Percentiles rank a stretch among this genome's conserved stretches.
These are phyloP conservation scores for Suillus americanus DNA, from an alignment of 768 basidiomycete species.

Conservation along the genomic window DNA sequence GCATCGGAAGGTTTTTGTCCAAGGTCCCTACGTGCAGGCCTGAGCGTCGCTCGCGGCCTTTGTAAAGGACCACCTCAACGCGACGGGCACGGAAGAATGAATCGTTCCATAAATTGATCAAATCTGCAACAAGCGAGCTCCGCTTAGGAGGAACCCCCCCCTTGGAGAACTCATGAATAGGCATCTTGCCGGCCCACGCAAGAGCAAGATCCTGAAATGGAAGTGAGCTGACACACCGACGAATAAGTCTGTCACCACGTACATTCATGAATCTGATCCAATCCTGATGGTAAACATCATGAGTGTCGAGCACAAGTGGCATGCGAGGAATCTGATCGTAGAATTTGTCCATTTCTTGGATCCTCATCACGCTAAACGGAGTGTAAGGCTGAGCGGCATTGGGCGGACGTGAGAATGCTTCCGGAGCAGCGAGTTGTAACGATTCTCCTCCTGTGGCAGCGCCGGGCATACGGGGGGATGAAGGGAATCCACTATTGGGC, in stretches of 20 bases:
- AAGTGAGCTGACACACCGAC: background rate
- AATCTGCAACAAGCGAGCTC: slow-evolving; percentile 61
- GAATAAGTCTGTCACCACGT: slow-evolving; percentile 19
- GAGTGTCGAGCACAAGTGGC: slow-evolving; percentile 68
- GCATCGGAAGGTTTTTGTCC: slow-evolving; percentile 53
- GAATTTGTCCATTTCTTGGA: slow-evolving; percentile 78
- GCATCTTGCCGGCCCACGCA: slow-evolving; percentile 77
- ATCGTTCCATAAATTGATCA: slow-evolving; percentile 78
- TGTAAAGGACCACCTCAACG: slow-evolving; percentile 80
- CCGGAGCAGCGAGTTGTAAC: slow-evolving; percentile 55
- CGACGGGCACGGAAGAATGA: slow-evolving; percentile 75
- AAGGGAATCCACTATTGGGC: slow-evolving; percentile 23
- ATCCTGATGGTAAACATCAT: slow-evolving; percentile 77
- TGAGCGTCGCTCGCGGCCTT: slow-evolving; percentile 75
- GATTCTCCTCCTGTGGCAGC: slow-evolving; percentile 26
- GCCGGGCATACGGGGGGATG: slow-evolving; percentile 30
- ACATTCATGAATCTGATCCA: slow-evolving; percentile 82
- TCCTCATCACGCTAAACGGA: slow-evolving; percentile 67
- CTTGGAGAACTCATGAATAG: slow-evolving; percentile 51
- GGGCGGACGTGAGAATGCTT: slow-evolving; percentile 72
- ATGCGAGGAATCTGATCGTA: slow-evolving; percentile 66
- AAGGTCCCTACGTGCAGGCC: slow-evolving; percentile 54
- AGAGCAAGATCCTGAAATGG: slow-evolving; percentile 62
- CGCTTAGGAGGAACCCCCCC: slow-evolving; percentile 54
- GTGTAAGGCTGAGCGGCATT: slow-evolving; percentile 67